Base-by-base conservation (phyloP, 2,329 filamentous ascomycete species). In the Trichoderma endophyticum region DNA sequence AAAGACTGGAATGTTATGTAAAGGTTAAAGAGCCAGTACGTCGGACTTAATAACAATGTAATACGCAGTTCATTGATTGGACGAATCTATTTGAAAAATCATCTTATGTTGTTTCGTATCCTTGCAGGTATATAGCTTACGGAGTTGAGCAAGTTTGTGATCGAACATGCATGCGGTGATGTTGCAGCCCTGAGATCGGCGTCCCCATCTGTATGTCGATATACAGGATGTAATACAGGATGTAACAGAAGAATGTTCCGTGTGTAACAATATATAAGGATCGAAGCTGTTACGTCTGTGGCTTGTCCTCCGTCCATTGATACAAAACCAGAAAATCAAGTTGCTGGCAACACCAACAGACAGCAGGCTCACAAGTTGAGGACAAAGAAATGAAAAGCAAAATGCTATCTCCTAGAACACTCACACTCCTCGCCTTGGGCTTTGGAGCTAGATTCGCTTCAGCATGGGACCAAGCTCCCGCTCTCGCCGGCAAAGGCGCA, bases 401-500 rank as follows among this genome's bases (percentile, higher is more conserved):
- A 32, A 68, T 68, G 54, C 6, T 30, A 7, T 3, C 34, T 4
- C n/a, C 18, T 2, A 32, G 21, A 36, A 6, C 14, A 21, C 34
- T 43, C 34, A 18, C 54, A 4, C 34, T 68, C 15, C n/a, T 59
- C 0, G 24, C 32, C 54, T 26, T 68, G 51, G n/a, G 65, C 51
- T 18, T 68, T 15, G 24, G 34, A n/a, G 54, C 51, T 7, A 21
- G 65, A 32, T 43, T 70, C 32, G 15, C 43, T n/a, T 39, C 43
- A 6, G 70, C 70, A 4, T 65, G 62, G 62, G 62, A 57, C 11
- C 70, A 71, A 15, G 70, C 70, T 6, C 62, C 70, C 18, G 62
- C 70, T 6, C 70, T 71, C 48, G 30, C 61, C 34, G 70, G 70
- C 62, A 57, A 15, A 36, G 70, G 61, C 30, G 61, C 70, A 24